phyloP scores from a whole-genome alignment of 176 grass and related monocot genomes.

The Chloris gayana region DNA sequence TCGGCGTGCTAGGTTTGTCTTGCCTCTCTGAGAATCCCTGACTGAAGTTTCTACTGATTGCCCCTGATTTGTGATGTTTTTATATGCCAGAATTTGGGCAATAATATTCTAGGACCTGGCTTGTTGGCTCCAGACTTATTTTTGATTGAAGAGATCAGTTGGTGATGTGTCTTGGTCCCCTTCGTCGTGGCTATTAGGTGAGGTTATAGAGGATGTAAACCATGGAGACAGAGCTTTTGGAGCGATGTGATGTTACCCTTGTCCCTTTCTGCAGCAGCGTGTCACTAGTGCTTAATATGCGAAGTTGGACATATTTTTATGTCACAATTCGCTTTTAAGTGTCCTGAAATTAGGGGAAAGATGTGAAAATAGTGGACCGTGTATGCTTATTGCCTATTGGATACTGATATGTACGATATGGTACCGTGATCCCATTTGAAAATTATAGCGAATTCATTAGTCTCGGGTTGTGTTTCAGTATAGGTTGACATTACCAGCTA shows the following conservation, averaged over 20 bases:
- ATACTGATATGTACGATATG: too few species aligned
- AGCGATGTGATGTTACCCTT: not conserved
- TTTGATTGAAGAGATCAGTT: not conserved
- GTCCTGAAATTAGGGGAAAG: not conserved
- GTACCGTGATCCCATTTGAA: too few species aligned
- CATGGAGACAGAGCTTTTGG: not conserved
- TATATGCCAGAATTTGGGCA: too few species aligned
- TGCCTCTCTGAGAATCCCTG: not conserved
- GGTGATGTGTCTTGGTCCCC: not conserved
- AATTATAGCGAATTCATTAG: too few species aligned
- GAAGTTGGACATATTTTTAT: not conserved
- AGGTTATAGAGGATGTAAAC: not conserved
- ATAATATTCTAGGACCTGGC: not conserved
- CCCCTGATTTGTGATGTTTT: not conserved
- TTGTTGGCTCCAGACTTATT: constrained; percentile 14
- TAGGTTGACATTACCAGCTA: not conserved
- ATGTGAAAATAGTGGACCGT: too few species aligned
- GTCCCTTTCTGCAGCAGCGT: not conserved
- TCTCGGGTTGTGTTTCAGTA: not conserved
- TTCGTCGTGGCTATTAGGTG: not conserved
- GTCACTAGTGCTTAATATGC: not conserved
- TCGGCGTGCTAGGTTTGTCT: constrained; percentile 63
- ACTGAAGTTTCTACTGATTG: not conserved
- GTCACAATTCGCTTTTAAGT: not conserved
- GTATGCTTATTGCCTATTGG: too few species aligned